phyloP scores from a whole-genome alignment of 2,329 filamentous ascomycete species.

The Fusarium setosum region DNA sequence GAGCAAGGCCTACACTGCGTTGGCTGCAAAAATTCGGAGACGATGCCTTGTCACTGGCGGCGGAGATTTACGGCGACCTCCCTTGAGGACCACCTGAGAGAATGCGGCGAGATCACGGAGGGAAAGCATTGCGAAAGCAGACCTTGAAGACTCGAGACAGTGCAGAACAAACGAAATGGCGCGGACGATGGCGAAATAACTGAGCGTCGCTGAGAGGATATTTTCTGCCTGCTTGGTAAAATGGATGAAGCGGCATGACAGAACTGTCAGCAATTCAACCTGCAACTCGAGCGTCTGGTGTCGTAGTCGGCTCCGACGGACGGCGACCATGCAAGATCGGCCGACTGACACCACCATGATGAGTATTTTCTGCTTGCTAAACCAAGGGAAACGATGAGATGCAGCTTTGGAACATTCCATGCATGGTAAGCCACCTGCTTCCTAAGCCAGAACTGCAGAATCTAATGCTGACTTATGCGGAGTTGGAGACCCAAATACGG shows the following conservation, averaged over 20 bases:
- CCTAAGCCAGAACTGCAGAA: conserved; percentile 10
- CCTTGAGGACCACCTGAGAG: background rate
- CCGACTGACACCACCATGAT: background rate
- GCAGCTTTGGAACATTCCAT: conserved; percentile 7
- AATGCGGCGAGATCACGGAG: background rate
- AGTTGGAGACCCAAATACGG: background rate
- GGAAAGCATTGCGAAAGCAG: background rate
- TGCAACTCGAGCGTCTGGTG: background rate
- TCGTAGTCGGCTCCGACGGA: background rate
- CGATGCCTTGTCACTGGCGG: background rate
- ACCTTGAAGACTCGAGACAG: background rate
- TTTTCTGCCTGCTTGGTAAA: background rate
- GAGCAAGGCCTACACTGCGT: conserved; percentile 2
- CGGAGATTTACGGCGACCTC: conserved; percentile 1
- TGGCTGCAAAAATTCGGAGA: background rate
- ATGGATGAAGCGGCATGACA: conserved; percentile 11
- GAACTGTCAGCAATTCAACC: background rate
- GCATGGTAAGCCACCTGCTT: conserved; percentile 26
- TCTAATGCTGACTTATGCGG: background rate
- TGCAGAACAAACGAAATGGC: background rate
- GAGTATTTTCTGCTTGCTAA: background rate
- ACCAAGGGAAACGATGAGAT: background rate
- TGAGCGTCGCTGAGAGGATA: too few species aligned
- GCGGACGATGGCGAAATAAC: background rate
- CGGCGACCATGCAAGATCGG: background rate